Conservation (phyloP, 345 rosid genomes). For the Iberis pinnata region DNA sequence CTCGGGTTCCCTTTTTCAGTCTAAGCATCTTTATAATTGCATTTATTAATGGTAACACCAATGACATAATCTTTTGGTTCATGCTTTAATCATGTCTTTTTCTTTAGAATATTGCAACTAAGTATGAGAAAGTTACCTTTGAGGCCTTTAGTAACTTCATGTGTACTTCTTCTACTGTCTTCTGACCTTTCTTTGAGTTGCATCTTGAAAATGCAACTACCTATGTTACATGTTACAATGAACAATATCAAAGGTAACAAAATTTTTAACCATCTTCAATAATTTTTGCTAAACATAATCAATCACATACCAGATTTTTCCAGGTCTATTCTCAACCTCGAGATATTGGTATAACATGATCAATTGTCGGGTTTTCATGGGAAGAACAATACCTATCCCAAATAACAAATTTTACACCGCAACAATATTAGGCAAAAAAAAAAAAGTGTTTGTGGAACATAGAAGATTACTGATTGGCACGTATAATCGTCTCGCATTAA, state of each 20-base stretch:
- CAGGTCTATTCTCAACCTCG: conserved; percentile 85
- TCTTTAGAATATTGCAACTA: background rate
- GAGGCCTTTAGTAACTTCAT: conserved; percentile 69
- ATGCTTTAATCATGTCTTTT: conserved; percentile 33
- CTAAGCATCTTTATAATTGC: conserved; percentile 60
- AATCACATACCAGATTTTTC: conserved; percentile 68
- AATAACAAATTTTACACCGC: no score
- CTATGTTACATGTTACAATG: no score
- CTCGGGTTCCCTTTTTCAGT: conserved; percentile 58
- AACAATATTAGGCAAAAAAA: conserved; percentile 8
- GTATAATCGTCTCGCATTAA: conserved; percentile 62
- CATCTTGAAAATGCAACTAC: conserved; percentile 81
- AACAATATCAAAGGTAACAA: no score
- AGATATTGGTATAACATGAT: conserved; percentile 66
- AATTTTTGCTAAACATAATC: no score
- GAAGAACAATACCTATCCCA: conserved; percentile 84
- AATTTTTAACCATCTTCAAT: no score
- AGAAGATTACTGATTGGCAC: conserved; percentile 67
- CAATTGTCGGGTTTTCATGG: conserved; percentile 72
- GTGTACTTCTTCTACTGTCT: conserved; percentile 70
- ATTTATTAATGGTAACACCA: conserved; percentile 72
- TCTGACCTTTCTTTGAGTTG: conserved; percentile 76
- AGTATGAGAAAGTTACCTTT: conserved; percentile 47
- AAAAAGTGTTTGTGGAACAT: no score
- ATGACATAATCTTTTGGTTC: conserved; percentile 81